Percentiles rank a stretch among this genome's conserved stretches.
Evolutionary conservation across 2,329 filamentous ascomycete genomes (phyloP).

Genomic region (Emydomyces testavorans): DNA sequence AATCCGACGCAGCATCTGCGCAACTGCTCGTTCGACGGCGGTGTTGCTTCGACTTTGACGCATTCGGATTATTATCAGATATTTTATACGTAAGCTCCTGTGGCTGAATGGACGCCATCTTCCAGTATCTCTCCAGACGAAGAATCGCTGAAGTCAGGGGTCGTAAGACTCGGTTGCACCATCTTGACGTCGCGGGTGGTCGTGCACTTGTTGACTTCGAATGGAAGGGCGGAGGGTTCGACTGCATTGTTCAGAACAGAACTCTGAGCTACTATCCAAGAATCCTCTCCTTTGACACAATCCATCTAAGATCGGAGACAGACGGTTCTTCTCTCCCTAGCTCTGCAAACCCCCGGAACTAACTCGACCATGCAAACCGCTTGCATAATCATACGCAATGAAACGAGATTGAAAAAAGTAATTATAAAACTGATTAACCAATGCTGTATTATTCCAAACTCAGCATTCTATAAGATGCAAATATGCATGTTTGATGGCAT

Average conservation of each 20-base stretch:
- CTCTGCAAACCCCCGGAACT: background rate
- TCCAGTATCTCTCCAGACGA: constrained; percentile 33
- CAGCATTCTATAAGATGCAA: constrained; percentile 3
- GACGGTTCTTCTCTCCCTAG: background rate
- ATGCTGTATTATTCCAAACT: background rate
- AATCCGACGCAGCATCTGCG: constrained; percentile 19
- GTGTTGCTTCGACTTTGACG: constrained; percentile 6
- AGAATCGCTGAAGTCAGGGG: constrained; percentile 33
- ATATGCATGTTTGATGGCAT: background rate
- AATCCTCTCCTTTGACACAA: background rate
- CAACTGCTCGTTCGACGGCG: background rate
- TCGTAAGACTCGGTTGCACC: constrained; percentile 35
- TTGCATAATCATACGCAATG: background rate
- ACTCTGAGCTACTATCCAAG: constrained; percentile 1
- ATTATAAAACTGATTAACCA: background rate
- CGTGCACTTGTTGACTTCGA: constrained; percentile 19
- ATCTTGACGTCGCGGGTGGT: constrained; percentile 31
- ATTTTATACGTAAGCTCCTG: constrained; percentile 17
- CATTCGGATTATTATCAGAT: constrained; percentile 11
- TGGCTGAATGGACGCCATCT: constrained; percentile 22
- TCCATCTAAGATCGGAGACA: background rate
- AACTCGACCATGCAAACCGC: background rate
- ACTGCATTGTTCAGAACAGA: background rate
- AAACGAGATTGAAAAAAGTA: background rate
- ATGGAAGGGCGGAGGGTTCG: constrained; percentile 11